phyloP scores from a whole-genome alignment of 352 stramenopile genomes.

The Phytophthora parvispora region DNA sequence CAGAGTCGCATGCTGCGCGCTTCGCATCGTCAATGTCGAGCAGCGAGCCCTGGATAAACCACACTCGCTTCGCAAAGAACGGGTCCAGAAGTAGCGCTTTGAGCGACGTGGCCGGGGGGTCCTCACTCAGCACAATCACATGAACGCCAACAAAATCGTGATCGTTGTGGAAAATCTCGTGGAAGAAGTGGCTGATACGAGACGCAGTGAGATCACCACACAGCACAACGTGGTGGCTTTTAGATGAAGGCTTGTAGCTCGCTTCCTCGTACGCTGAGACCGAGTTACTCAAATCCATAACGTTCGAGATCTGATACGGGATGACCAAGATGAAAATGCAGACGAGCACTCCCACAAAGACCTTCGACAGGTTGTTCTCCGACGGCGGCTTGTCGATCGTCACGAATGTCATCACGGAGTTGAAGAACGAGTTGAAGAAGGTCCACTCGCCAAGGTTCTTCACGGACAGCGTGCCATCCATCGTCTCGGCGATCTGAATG shows the following conservation, averaged over 20 bases:
- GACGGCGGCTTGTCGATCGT: constrained; percentile 88
- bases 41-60: constrained; percentile 85
- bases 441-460: constrained; percentile 86
- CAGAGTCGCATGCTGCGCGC: constrained; percentile 66
- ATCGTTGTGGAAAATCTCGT: constrained; percentile 90
- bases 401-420: constrained; percentile 90
- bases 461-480: constrained; percentile 55
- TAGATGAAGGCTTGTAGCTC: constrained; percentile 74
- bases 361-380: constrained; percentile 84
- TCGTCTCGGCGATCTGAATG: constrained; percentile 90
- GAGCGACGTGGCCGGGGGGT: constrained; percentile 80
- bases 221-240: constrained; percentile 81
- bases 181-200: constrained; percentile 89
- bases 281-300: constrained; percentile 82
- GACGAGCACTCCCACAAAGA: constrained; percentile 86
- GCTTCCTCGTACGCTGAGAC: constrained; percentile 81
- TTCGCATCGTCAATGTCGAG: constrained; percentile 85
- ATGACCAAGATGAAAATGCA: constrained; percentile 89
- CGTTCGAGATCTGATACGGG: constrained; percentile 86
- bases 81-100: constrained; percentile 83
- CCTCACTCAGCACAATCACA: constrained; percentile 81
- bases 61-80: constrained; percentile 88
- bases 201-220: constrained; percentile 86
- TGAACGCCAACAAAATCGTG: constrained; percentile 86
- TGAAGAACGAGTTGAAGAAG: constrained; percentile 92